Percentiles rank a stretch among this genome's conserved stretches.
Evolutionary conservation across 208 protist species (phyloP).

Genomic region (Crithidia mellificae): DNA sequence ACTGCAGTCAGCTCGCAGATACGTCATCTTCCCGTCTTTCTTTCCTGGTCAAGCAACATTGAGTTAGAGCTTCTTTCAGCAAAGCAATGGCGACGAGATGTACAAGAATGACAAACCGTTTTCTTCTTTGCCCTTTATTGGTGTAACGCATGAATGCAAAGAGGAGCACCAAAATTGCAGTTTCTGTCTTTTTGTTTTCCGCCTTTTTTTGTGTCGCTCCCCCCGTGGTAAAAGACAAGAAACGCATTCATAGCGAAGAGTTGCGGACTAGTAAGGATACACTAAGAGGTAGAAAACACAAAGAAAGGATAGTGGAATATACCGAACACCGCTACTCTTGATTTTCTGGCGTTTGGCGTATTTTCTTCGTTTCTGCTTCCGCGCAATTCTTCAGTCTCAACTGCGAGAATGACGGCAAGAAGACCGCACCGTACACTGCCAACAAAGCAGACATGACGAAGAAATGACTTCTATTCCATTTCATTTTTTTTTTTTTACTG

Average conservation of each 20-base stretch:
- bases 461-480: no score
- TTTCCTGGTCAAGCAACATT: neutral
- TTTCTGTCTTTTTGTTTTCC: conserved; percentile 11
- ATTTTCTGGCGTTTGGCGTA: no score
- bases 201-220: no score
- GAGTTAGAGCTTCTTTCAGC: neutral
- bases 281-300: no score
- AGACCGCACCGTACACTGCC: neutral
- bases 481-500: neutral
- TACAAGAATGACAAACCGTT: neutral
- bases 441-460: no score
- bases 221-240: no score
- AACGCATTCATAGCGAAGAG: no score
- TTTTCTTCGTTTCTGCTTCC: conserved; percentile 6
- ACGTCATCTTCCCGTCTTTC: neutral
- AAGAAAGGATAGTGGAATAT: no score
- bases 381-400: conserved; percentile 5
- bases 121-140: no score
- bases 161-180: neutral
- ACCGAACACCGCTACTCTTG: no score
- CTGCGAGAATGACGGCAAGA: neutral
- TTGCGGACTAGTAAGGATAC: no score
- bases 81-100: neutral
- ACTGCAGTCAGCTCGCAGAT: neutral
- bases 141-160: no score